These are phyloP conservation scores for Phytomonas francai DNA, from an alignment of 208 protist genomes.

Conservation along the genomic window DNA sequence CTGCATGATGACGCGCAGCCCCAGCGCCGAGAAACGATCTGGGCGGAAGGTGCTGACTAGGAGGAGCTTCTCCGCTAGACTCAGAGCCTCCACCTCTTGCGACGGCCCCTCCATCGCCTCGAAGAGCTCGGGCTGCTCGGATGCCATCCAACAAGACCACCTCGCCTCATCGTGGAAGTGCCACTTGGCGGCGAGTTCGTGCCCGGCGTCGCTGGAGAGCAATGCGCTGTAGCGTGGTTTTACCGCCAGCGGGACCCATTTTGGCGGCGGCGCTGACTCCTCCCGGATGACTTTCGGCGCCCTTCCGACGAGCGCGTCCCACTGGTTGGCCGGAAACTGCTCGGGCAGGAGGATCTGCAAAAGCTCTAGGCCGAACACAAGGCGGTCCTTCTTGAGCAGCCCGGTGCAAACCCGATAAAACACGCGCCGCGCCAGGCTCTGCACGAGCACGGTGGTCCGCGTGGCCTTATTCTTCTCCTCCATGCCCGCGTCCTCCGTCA, in stretches of 20 bases:
- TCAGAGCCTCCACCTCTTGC: not conserved
- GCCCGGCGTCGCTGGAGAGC: slow-evolving; percentile 26
- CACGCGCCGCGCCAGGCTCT: slow-evolving; percentile 52
- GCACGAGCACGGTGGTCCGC: slow-evolving; percentile 54
- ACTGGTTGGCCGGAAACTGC: slow-evolving; percentile 70
- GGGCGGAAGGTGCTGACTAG: slow-evolving; percentile 93
- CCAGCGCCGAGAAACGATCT: slow-evolving; percentile 90
- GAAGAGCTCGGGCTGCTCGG: slow-evolving; percentile 48
- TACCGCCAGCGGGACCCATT: slow-evolving; percentile 49
- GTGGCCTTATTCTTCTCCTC: slow-evolving; percentile 7
- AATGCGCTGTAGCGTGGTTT: slow-evolving; percentile 47
- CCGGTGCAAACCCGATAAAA: slow-evolving; percentile 65
- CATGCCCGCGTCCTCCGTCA: slow-evolving; percentile 16
- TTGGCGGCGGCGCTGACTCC: not conserved
- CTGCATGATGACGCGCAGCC: slow-evolving; percentile 50
- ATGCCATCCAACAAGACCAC: slow-evolving; percentile 79
- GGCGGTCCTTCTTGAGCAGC: slow-evolving; percentile 88
- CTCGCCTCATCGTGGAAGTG: slow-evolving; percentile 25
- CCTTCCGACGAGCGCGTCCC: slow-evolving; percentile 80
- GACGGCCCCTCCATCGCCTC: slow-evolving; percentile 19
- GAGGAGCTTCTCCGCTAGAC: slow-evolving; percentile 91
- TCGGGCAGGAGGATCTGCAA: slow-evolving; percentile 78
- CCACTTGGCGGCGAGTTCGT: slow-evolving; percentile 43
- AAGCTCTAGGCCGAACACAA: slow-evolving; percentile 93
- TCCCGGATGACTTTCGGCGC: not conserved